Evolutionary conservation across 306 rosid genomes (phyloP).

Genomic region (Crataegus laevigata): DNA sequence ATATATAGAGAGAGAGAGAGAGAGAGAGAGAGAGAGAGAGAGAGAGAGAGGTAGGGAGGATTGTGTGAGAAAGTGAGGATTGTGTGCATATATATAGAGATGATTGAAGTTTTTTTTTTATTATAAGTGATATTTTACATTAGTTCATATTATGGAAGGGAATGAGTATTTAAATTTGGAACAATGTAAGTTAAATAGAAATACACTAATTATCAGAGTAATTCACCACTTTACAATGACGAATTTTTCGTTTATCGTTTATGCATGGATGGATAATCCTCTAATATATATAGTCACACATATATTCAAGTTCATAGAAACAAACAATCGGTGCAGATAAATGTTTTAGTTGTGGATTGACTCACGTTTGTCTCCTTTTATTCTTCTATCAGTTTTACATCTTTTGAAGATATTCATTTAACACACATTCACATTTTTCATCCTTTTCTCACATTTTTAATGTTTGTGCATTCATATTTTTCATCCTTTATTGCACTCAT

Average conservation of each 20-base stretch:
- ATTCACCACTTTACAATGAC: neutral
- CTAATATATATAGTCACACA: neutral
- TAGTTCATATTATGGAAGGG: too few species aligned
- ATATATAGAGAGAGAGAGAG: neutral
- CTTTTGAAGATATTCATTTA: neutral
- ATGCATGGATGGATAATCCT: neutral
- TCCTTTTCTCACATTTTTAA: neutral
- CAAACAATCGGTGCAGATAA: neutral
- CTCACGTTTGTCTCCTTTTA: neutral
- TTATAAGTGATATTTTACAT: too few species aligned
- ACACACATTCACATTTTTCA: neutral
- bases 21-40: neutral
- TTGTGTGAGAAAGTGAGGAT: neutral
- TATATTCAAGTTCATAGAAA: neutral
- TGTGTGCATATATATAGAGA: neutral
- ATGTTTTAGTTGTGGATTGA: neutral
- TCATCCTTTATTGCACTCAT: neutral
- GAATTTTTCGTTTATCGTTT: neutral
- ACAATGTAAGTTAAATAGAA: too few species aligned
- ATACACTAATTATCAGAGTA: rapidly evolving
- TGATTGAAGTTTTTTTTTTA: too few species aligned
- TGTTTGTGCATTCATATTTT: neutral
- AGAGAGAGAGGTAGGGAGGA: neutral
- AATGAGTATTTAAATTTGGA: rapidly evolving
- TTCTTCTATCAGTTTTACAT: neutral